phyloP scores from a whole-genome alignment of 139 green algal genomes.

The Ettlia oleoabundans region DNA sequence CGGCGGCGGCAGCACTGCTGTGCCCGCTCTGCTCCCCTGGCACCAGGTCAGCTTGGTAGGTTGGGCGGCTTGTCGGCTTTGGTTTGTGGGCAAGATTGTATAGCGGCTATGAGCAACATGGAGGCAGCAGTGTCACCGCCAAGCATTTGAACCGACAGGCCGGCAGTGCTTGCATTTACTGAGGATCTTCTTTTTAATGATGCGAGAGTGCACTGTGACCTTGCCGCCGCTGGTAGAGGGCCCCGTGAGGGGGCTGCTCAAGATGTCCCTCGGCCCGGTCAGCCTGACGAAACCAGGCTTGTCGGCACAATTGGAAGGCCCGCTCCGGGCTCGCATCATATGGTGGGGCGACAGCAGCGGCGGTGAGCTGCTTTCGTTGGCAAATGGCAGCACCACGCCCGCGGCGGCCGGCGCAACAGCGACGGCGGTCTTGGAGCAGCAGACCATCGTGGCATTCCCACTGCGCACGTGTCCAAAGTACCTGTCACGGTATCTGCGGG shows the following conservation, averaged over 20 bases:
- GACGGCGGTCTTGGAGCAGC: neutral
- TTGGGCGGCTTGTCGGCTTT: too few species aligned
- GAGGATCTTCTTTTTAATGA: too few species aligned
- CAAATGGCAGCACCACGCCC: neutral
- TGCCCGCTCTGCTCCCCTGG: too few species aligned
- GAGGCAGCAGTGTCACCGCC: too few species aligned
- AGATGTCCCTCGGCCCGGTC: neutral
- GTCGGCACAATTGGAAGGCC: neutral
- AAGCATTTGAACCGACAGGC: neutral
- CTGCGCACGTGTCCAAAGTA: slow-evolving; percentile 24
- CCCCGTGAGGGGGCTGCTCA: neutral
- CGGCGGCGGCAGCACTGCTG: too few species aligned
- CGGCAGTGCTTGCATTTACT: too few species aligned
- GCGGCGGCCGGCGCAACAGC: too few species aligned
- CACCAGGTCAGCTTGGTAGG: too few species aligned
- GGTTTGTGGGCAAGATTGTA: too few species aligned
- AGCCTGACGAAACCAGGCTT: neutral
- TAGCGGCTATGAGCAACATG: too few species aligned
- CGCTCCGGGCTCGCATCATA: neutral
- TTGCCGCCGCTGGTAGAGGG: slow-evolving; percentile 17
- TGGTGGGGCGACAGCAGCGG: slow-evolving; percentile 18
- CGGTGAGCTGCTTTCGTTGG: slow-evolving; percentile 6
- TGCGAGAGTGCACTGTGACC: neutral
- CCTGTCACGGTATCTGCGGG: neutral
- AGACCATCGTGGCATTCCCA: neutral